These are phyloP conservation scores for Zymoseptoria brevis DNA, from an alignment of 2,329 filamentous ascomycete genomes.

Conservation along the genomic window DNA sequence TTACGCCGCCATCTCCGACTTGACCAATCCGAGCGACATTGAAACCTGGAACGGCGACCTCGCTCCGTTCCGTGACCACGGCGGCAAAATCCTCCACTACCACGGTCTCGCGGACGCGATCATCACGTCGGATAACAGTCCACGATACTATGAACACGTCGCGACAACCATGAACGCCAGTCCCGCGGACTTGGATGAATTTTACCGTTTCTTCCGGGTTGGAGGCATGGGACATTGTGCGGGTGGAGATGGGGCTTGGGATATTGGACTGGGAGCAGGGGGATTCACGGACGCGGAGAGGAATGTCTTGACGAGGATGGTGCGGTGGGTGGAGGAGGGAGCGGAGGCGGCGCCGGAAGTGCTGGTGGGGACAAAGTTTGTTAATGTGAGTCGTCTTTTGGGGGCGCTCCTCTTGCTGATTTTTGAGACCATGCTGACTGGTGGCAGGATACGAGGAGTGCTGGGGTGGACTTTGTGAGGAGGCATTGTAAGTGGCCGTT, in stretches of 20 bases:
- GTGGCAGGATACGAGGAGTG: no score
- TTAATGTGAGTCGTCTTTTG: no score
- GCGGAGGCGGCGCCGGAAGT: conserved; percentile 17
- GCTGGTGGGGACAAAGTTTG: conserved; percentile 36
- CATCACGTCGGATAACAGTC: conserved; percentile 39
- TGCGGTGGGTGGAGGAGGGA: conserved; percentile 29
- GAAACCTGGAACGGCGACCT: conserved; percentile 38
- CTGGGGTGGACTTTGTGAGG: conserved; percentile 38
- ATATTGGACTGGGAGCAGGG: conserved; percentile 31
- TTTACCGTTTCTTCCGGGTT: conserved; percentile 48
- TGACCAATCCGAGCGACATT: conserved; percentile 31
- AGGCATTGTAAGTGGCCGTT: conserved; percentile 36
- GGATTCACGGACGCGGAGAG: conserved; percentile 24
- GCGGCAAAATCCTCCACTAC: conserved; percentile 42
- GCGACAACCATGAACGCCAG: conserved; percentile 40
- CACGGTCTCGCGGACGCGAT: conserved; percentile 31
- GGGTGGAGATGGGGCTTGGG: conserved; percentile 38
- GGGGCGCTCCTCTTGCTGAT: no score
- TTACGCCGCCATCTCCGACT: conserved; percentile 31
- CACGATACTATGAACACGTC: conserved; percentile 41
- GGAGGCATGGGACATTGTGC: conserved; percentile 45
- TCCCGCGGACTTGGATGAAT: conserved; percentile 40
- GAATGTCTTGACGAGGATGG: conserved; percentile 43
- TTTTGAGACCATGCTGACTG: no score
- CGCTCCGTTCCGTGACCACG: conserved; percentile 30